Percentiles rank a stretch among this genome's conserved stretches.
Evolutionary conservation across 2,329 filamentous ascomycete species (phyloP).

Genomic region (Gaeumannomyces sp.): DNA sequence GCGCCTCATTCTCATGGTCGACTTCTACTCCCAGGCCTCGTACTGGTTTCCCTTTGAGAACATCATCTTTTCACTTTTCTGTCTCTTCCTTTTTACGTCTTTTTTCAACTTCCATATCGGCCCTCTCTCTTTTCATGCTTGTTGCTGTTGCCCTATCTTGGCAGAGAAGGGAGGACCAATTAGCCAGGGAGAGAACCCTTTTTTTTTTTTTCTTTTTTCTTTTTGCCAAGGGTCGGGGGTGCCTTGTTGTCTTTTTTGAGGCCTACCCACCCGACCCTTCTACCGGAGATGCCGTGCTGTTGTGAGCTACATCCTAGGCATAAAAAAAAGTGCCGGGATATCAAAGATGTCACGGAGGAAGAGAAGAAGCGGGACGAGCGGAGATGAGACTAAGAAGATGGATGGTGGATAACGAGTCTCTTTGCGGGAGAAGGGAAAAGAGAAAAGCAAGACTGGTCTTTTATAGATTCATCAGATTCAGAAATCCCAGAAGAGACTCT

Average conservation of each 20-base stretch:
- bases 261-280: too few relatives aligned
- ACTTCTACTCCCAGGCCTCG: background rate
- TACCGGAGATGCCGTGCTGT: background rate
- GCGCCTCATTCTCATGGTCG: background rate
- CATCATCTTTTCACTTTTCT: conserved; percentile 1
- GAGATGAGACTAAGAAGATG: background rate
- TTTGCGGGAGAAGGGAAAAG: background rate
- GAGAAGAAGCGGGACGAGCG: background rate
- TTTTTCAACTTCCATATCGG: background rate
- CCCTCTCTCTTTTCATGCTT: background rate
- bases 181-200: background rate
- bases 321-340: background rate
- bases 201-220: too few relatives aligned
- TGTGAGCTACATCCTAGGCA: background rate
- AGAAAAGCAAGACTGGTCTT: background rate
- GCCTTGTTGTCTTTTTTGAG: background rate
- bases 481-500: background rate
- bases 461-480: background rate
- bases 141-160: background rate
- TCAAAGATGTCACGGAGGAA: background rate
- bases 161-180: background rate
- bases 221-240: background rate
- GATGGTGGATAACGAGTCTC: background rate
- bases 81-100: background rate
- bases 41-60: background rate